Conservation (phyloP, 495 filamentous ascomycete genomes). For the Parmelia sp. region DNA sequence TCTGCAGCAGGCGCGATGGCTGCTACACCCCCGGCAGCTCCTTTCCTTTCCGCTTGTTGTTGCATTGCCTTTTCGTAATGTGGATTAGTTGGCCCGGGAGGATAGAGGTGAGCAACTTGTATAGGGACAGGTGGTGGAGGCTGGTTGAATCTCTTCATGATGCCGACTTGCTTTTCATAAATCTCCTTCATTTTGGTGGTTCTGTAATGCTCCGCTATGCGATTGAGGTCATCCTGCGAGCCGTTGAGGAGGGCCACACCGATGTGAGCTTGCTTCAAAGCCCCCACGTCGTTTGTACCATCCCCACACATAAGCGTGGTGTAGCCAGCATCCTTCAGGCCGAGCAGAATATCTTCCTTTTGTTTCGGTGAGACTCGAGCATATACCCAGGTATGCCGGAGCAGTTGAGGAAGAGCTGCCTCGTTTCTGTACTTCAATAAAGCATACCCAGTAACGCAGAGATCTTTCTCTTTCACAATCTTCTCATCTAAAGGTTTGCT, state of each 20-base stretch:
- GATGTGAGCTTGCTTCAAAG: constrained; percentile 96
- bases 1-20: constrained; percentile 31
- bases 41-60: constrained; percentile 70
- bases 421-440: constrained; percentile 83
- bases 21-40: constrained; percentile 39
- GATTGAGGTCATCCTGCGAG: constrained; percentile 79
- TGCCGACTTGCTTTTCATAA: constrained; percentile 86
- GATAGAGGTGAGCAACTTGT: constrained; percentile 89
- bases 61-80: constrained; percentile 91
- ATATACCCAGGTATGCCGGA: constrained; percentile 94
- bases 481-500: constrained; percentile 70
- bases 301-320: constrained; percentile 98
- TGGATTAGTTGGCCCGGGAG: constrained; percentile 86
- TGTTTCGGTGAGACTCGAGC: constrained; percentile 97
- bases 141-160: constrained; percentile 93
- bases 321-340: constrained; percentile 92
- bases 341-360: constrained; percentile 96
- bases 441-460: constrained; percentile 95
- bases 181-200: constrained; percentile 97
- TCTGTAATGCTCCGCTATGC: constrained; percentile 86
- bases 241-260: constrained; percentile 95
- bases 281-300: constrained; percentile 96
- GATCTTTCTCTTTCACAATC: constrained; percentile 80
- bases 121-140: constrained; percentile 81
- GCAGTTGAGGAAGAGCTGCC: constrained; percentile 60